Evolutionary conservation across 805 yeast genomes (phyloP).

Genomic region (Suhomyces canberraensis): DNA sequence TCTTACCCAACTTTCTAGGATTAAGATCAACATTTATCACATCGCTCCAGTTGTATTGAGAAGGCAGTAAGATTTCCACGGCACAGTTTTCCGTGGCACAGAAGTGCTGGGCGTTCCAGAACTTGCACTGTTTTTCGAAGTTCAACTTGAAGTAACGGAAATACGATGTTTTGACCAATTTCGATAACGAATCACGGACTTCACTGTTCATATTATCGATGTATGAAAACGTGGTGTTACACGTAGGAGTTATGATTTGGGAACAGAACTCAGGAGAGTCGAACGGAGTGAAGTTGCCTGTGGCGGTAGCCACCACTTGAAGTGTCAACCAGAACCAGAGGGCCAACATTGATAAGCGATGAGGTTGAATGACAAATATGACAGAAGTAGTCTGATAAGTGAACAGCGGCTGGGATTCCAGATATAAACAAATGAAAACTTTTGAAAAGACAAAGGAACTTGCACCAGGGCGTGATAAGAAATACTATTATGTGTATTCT

Average conservation of each 20-base stretch:
- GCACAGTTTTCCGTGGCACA: conserved; percentile 90
- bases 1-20: conserved; percentile 63
- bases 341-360: too few species aligned
- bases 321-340: background rate
- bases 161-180: conserved; percentile 69
- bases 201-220: conserved; percentile 36
- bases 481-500: too few species aligned
- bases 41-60: conserved; percentile 67
- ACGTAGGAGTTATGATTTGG: conserved; percentile 42
- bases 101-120: conserved; percentile 76
- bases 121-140: conserved; percentile 79
- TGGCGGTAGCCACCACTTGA: background rate
- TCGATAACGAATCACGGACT: conserved; percentile 47
- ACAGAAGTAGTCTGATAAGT: too few species aligned
- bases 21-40: conserved; percentile 55
- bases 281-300: conserved; percentile 30
- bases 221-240: conserved; percentile 44
- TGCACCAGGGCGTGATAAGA: too few species aligned
- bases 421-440: too few species aligned
- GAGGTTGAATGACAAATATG: too few species aligned
- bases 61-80: conserved; percentile 66
- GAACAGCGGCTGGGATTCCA: too few species aligned
- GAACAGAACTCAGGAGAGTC: conserved; percentile 44
- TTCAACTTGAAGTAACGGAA: conserved; percentile 87
- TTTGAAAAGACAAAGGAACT: too few species aligned